These are phyloP conservation scores for Leonotis leonurus DNA, from an alignment of 257 asterid species.

Conservation along the genomic window DNA sequence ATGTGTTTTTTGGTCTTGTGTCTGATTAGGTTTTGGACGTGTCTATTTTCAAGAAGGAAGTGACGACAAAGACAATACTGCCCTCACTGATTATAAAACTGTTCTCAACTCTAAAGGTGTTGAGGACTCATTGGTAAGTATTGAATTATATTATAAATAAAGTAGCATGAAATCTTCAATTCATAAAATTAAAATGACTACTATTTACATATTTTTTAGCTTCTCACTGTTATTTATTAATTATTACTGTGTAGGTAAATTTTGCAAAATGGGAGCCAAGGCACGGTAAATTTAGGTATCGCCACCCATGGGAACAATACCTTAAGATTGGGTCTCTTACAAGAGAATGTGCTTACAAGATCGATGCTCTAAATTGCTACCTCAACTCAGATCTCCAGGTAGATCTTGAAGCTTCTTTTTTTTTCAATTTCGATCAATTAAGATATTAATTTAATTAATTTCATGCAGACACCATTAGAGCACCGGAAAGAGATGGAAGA, in stretches of 20 bases:
- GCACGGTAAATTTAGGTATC: constrained; percentile 51
- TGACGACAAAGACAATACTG: background rate
- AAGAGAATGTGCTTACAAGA: constrained; percentile 50
- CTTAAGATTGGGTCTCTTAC: constrained; percentile 45
- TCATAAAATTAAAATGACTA: no score
- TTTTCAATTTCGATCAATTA: no score
- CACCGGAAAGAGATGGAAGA: constrained; percentile 26
- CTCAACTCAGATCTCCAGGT: constrained; percentile 31
- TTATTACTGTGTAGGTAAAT: constrained; percentile 33
- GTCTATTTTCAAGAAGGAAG: constrained; percentile 31
- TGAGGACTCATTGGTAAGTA: constrained; percentile 49
- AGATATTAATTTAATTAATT: background rate
- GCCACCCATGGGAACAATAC: constrained; percentile 66
- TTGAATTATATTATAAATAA: no score
- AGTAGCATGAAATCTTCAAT: no score
- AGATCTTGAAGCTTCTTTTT: background rate
- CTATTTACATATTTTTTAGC: no score
- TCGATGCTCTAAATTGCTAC: constrained; percentile 43
- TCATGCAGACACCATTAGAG: constrained; percentile 28
- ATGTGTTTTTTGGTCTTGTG: no score
- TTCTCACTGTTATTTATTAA: no score
- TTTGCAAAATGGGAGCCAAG: constrained; percentile 79
- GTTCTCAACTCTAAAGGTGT: constrained; percentile 46
- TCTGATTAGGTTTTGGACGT: constrained; percentile 49
- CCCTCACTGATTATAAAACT: constrained; percentile 24